These are phyloP conservation scores for Pichia nakasei DNA, from an alignment of 805 yeast species.

Conservation along the genomic window DNA sequence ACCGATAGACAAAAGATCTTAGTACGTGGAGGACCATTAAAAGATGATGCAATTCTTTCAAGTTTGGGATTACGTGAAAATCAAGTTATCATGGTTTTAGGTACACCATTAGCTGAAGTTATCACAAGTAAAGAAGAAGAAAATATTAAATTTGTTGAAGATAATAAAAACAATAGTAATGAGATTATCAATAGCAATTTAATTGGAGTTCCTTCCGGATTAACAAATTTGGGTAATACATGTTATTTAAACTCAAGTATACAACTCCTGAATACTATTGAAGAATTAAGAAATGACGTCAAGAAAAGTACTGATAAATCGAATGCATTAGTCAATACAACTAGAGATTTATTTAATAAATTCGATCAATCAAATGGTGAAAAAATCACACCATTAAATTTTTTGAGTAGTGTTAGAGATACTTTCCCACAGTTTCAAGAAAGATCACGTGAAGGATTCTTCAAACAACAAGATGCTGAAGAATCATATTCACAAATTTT, in stretches of 20 bases:
- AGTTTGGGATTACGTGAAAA: slow-evolving; percentile 46
- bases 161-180: slow-evolving; percentile 29
- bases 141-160: slow-evolving; percentile 59
- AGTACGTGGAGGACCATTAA: slow-evolving; percentile 80
- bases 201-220: slow-evolving; percentile 50
- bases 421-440: slow-evolving; percentile 87
- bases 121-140: slow-evolving; percentile 33
- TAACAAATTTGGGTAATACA: slow-evolving; percentile 65
- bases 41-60: slow-evolving; percentile 48
- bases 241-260: slow-evolving; percentile 68
- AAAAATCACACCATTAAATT: slow-evolving; percentile 53
- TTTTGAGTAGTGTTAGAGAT: slow-evolving; percentile 57
- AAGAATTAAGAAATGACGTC: slow-evolving; percentile 33
- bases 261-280: slow-evolving; percentile 43
- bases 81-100: slow-evolving; percentile 78
- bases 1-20: slow-evolving; percentile 82
- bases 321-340: slow-evolving; percentile 22
- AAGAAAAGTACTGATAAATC: slow-evolving; percentile 15
- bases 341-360: slow-evolving; percentile 37
- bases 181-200: slow-evolving; percentile 12
- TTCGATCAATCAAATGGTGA: slow-evolving; percentile 33
- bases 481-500: slow-evolving; percentile 87
- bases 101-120: slow-evolving; percentile 71
- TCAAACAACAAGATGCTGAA: slow-evolving; percentile 97
- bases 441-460: slow-evolving; percentile 54